These are phyloP conservation scores for Colletotrichum filicis DNA, from an alignment of 2,329 filamentous ascomycete genomes.

Conservation along the genomic window DNA sequence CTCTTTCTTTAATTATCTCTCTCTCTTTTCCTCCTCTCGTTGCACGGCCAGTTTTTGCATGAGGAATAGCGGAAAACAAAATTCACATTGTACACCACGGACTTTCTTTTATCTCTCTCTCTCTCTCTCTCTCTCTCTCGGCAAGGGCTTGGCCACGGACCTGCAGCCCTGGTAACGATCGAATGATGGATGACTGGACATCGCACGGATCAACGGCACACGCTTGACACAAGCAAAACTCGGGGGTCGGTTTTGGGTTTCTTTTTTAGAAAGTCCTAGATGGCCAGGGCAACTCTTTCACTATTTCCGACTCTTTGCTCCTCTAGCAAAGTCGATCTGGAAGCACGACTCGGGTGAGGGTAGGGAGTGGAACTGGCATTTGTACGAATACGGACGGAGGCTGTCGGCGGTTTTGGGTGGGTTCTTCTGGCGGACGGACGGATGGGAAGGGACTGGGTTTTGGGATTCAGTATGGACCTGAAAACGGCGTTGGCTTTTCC, in stretches of 20 bases:
- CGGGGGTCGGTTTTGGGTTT: slow-evolving; percentile 16
- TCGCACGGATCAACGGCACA: slow-evolving; percentile 32
- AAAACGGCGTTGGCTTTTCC: slow-evolving; percentile 1
- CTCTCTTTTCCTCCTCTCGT: slow-evolving; percentile 20
- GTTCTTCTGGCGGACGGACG: neutral
- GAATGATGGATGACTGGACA: slow-evolving; percentile 34
- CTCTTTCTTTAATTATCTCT: neutral
- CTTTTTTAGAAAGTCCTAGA: neutral
- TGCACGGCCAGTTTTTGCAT: slow-evolving; percentile 21
- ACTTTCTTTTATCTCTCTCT: slow-evolving; percentile 28
- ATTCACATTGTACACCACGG: slow-evolving; percentile 7
- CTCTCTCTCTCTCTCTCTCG: slow-evolving; percentile 11
- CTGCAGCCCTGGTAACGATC: slow-evolving; percentile 3
- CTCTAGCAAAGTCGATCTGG: neutral
- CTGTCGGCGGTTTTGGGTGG: neutral
- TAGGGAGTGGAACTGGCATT: neutral
- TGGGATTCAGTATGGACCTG: neutral
- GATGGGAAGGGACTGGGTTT: neutral
- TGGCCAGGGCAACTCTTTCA: slow-evolving; percentile 4
- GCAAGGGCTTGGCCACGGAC: slow-evolving; percentile 10
- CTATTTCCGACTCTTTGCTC: neutral
- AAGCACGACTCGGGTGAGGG: neutral
- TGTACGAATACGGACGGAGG: neutral
- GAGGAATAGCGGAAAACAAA: slow-evolving; percentile 19
- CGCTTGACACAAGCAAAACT: neutral